Evolutionary conservation across 768 basidiomycete species (phyloP).

Genomic region (Ramaria sp.): DNA sequence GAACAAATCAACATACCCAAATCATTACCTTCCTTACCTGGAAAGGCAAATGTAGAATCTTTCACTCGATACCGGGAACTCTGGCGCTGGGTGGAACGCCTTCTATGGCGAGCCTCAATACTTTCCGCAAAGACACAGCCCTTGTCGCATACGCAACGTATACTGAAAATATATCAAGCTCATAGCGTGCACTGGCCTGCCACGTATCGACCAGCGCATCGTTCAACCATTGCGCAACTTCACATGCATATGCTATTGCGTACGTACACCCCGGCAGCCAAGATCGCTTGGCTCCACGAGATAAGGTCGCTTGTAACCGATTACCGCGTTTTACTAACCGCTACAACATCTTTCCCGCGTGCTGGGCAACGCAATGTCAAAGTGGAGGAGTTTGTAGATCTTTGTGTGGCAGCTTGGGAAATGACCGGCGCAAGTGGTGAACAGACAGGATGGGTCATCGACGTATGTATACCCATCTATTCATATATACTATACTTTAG

Average conservation of each 20-base stretch:
- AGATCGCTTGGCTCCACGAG: slow-evolving; percentile 49
- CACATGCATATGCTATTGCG: slow-evolving; percentile 56
- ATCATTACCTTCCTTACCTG: slow-evolving; percentile 20
- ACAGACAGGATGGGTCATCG: slow-evolving; percentile 68
- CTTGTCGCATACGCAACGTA: slow-evolving; percentile 40
- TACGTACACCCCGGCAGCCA: slow-evolving; percentile 14
- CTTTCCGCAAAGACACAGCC: slow-evolving; percentile 34
- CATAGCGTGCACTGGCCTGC: slow-evolving; percentile 69
- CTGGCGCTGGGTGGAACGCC: slow-evolving; percentile 75
- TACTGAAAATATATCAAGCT: slow-evolving; percentile 48
- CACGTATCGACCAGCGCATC: slow-evolving; percentile 65
- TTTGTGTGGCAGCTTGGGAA: slow-evolving; percentile 77
- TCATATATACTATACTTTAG: background rate
- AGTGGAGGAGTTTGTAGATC: slow-evolving; percentile 77
- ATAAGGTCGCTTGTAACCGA: slow-evolving; percentile 60
- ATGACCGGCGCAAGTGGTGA: slow-evolving; percentile 51
- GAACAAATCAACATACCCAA: slow-evolving; percentile 32
- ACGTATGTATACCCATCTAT: slow-evolving; percentile 37
- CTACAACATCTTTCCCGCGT: slow-evolving; percentile 64
- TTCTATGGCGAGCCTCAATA: slow-evolving; percentile 72
- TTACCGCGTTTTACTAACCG: slow-evolving; percentile 56
- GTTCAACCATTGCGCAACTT: slow-evolving; percentile 56
- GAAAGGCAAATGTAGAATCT: slow-evolving; percentile 35
- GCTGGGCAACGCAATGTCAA: slow-evolving; percentile 70
- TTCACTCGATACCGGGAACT: slow-evolving; percentile 70